These are phyloP conservation scores for Sarcodon aspratus DNA, from an alignment of 768 basidiomycete genomes.

Conservation along the genomic window DNA sequence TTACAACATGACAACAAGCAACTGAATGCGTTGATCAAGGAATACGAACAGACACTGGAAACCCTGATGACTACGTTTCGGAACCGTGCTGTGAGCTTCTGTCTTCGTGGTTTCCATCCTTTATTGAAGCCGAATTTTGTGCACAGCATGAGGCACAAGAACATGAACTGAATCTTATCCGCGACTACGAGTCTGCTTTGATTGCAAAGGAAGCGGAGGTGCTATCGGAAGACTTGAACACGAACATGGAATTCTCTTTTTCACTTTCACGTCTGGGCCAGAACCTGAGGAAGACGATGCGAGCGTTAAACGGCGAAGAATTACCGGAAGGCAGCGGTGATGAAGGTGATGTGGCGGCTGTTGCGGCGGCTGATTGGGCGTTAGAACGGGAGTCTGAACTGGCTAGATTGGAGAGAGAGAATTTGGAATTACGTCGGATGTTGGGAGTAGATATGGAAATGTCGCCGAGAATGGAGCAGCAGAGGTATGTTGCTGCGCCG, in stretches of 20 bases:
- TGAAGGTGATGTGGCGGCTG: slow-evolving; percentile 4
- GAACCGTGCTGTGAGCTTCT: slow-evolving; percentile 68
- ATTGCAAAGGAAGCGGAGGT: slow-evolving; percentile 62
- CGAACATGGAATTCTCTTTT: slow-evolving; percentile 55
- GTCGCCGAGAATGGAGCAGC: too few species aligned
- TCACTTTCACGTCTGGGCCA: slow-evolving; percentile 62
- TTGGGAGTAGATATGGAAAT: slow-evolving; percentile 22
- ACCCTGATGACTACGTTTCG: slow-evolving; percentile 89
- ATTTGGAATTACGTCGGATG: slow-evolving; percentile 67
- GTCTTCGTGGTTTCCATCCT: background rate
- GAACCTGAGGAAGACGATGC: slow-evolving; percentile 58
- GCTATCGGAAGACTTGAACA: slow-evolving; percentile 41
- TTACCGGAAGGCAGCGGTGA: background rate
- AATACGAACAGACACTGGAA: slow-evolving; percentile 95
- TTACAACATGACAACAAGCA: slow-evolving; percentile 96
- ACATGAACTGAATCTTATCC: slow-evolving; percentile 79
- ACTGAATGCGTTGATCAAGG: slow-evolving; percentile 79
- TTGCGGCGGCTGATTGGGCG: slow-evolving; percentile 51
- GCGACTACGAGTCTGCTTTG: slow-evolving; percentile 83
- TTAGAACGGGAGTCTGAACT: slow-evolving; percentile 90
- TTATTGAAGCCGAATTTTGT: background rate
- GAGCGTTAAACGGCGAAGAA: slow-evolving; percentile 60
- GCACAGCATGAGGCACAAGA: slow-evolving; percentile 83
- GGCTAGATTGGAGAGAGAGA: slow-evolving; percentile 78
- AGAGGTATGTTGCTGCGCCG: too few species aligned